Conservation (phyloP, 257 asterid genomes). For the Solanum peruvianum region DNA sequence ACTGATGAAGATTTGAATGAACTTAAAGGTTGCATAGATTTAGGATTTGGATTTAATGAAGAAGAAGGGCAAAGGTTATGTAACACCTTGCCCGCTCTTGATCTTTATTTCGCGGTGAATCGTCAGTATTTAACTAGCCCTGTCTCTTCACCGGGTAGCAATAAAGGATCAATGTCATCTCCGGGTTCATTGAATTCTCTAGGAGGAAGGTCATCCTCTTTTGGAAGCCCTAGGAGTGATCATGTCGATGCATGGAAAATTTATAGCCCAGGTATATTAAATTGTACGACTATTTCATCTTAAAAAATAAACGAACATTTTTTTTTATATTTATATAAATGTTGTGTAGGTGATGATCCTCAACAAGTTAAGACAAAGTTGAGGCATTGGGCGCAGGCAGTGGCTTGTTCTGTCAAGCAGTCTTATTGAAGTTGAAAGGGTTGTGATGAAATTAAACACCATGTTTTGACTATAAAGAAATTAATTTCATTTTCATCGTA, state of each 20-base stretch:
- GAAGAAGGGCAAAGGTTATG: constrained; percentile 54
- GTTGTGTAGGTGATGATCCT: constrained; percentile 45
- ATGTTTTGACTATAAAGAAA: background rate
- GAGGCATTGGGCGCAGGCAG: constrained; percentile 79
- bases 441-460: background rate
- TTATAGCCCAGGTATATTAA: constrained; percentile 16
- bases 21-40: constrained; percentile 73
- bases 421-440: constrained; percentile 9
- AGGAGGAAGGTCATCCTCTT: constrained; percentile 16
- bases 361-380: constrained; percentile 49
- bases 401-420: constrained; percentile 65
- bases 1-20: constrained; percentile 77
- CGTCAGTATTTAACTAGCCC: constrained; percentile 44
- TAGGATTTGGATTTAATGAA: constrained; percentile 81
- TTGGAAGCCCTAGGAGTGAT: constrained; percentile 12
- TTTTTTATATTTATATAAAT: background rate
- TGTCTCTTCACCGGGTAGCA: constrained; percentile 31
- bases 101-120: constrained; percentile 71
- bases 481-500: background rate
- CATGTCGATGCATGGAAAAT: constrained; percentile 18
- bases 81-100: constrained; percentile 71
- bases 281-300: background rate
- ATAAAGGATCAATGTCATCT: background rate
- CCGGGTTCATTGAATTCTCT: background rate
- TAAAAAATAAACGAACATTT: no score